Percentiles rank a stretch among this genome's conserved stretches.
Conservation (phyloP, 176 grass and related monocot genomes). For the Luzula sylvatica region DNA sequence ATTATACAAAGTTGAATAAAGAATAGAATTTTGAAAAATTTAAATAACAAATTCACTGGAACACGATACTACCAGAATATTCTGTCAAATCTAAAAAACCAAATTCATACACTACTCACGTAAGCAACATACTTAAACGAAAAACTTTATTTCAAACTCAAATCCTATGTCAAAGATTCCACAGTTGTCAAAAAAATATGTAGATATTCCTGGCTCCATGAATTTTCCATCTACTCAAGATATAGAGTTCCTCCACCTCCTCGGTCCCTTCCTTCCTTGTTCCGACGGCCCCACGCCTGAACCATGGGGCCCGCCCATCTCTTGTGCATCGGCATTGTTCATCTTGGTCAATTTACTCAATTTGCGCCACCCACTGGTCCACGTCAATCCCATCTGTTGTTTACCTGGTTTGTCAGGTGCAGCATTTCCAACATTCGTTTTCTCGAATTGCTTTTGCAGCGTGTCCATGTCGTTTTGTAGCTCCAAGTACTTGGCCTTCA, state of each 20-base stretch:
- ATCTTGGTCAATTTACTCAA: constrained; percentile 80
- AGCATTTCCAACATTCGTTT: constrained; percentile 14
- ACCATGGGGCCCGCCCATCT: constrained; percentile 4
- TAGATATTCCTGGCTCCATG: neutral
- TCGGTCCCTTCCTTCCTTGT: constrained; percentile 49
- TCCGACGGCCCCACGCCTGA: constrained; percentile 6
- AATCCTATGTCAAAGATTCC: neutral
- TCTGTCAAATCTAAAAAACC: no score
- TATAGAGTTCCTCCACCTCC: constrained; percentile 96
- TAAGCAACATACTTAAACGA: no score
- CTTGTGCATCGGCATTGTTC: constrained; percentile 38
- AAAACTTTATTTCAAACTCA: no score
- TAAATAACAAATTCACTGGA: no score
- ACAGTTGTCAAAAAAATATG: neutral
- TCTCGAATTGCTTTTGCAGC: constrained; percentile 66
- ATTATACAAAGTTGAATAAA: no score
- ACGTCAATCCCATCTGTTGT: constrained; percentile 38
- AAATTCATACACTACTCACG: no score
- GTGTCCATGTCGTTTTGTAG: constrained; percentile 90
- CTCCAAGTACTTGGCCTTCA: constrained; percentile 95
- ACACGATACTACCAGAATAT: no score
- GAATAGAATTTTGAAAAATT: no score
- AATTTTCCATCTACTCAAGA: constrained; percentile 31
- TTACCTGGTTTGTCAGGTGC: constrained; percentile 21
- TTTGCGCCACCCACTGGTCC: constrained; percentile 81